Base-by-base conservation (phyloP, 331 rosid species). In the Cydonia oblonga region DNA sequence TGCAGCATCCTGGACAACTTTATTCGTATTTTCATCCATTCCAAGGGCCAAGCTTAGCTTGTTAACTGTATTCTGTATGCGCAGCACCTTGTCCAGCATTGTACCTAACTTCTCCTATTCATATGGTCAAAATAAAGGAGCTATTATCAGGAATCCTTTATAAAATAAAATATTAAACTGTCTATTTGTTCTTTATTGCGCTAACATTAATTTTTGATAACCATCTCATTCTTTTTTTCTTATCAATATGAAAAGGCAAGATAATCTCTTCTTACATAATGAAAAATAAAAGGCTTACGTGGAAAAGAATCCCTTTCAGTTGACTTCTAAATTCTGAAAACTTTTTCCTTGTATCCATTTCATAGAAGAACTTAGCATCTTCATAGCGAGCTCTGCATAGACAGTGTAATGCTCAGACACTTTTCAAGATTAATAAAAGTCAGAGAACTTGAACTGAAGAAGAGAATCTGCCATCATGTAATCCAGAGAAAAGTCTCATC, bases 351-450 rank as follows among this genome's bases (percentile, higher is more conserved):
- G 90, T 87, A 78, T 93, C 97, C 81, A 81, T 74, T 88, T 81
- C 91, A 59, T 93, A 93, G 84, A 93, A 93, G 85, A 93, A 93
- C 71, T 90, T 93, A 2, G 98, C 98, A 90, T 93, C 97, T 84
- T 93, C 97, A 79, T 89, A 93, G 72, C 95, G 95, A 68, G 98
- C 96, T 79, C 97, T 93, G 87, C 83, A 90, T 72, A 68, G 63
- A 84, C 51, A 65, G 42, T 19, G 60, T 64, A 30, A 65, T 9
- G 60, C n/a, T 33, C 72, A 35, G 52, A 79, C 44, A 70, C 30
- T 42, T 69, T 64, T 24, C 68, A 73, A 44, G 29, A 57, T 69
- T 51, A 69, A 63, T 58, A 54, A 57, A 76, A 60, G 65, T 28
- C 22, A 67, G 22, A 69, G 42, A 49, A 70, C 58, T 58, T 12